Conservation (phyloP, 2,329 filamentous ascomycete species). For the Cyanodermella asteris region DNA sequence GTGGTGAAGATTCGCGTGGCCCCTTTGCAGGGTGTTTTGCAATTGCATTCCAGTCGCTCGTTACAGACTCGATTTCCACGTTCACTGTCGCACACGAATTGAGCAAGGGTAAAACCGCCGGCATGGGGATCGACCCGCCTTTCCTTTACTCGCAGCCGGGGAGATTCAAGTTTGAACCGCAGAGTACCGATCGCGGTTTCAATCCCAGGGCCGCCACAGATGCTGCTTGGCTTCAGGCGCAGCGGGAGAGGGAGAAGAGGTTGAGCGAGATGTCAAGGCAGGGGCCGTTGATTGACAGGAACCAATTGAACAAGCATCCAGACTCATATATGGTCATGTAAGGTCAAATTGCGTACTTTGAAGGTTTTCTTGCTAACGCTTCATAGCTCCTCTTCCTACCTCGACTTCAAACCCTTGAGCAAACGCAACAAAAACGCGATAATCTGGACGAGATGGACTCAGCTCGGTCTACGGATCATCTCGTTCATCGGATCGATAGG, state of each 20-base stretch:
- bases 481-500: constrained; percentile 49
- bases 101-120: too few species aligned
- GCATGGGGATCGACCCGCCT: constrained; percentile 37
- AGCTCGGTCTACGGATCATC: constrained; percentile 45
- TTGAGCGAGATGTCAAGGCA: too few species aligned
- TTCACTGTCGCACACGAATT: constrained; percentile 15
- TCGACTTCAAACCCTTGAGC: constrained; percentile 43
- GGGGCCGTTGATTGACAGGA: constrained; percentile 46
- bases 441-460: constrained; percentile 43
- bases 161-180: constrained; percentile 29
- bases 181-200: constrained; percentile 38
- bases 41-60: constrained; percentile 10
- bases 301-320: constrained; percentile 56
- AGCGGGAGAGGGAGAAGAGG: constrained; percentile 36
- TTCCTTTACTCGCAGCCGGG: constrained; percentile 48
- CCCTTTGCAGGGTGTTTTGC: too few species aligned
- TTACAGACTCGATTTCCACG: constrained; percentile 11
- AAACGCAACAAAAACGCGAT: constrained; percentile 48
- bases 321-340: constrained; percentile 25
- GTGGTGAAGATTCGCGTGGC: too few species aligned
- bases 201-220: constrained; percentile 73
- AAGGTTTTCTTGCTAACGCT: constrained; percentile 1
- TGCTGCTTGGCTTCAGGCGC: constrained; percentile 48
- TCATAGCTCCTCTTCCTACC: constrained; percentile 40
- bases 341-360: constrained; percentile 7